phyloP scores from a whole-genome alignment of 23 red algal species.

The Gracilariopsis chorda region DNA sequence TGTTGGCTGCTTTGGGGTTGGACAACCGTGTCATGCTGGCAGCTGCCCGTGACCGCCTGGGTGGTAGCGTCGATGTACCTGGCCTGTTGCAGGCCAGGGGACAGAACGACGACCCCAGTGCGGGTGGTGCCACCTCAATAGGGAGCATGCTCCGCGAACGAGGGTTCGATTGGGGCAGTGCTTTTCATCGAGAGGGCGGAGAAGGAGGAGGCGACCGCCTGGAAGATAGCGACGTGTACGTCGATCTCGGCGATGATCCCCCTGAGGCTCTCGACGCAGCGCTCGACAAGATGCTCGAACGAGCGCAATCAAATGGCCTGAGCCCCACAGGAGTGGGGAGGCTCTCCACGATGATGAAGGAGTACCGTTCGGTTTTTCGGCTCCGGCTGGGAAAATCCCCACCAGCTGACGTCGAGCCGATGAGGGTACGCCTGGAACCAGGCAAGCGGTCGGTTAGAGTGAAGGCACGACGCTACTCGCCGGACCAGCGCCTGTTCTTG shows the following conservation, averaged over 20 bases:
- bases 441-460: neutral
- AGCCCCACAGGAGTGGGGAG: neutral
- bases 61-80: neutral
- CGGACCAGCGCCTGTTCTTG: neutral
- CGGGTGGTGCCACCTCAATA: no score
- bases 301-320: neutral
- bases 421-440: neutral
- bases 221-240: neutral
- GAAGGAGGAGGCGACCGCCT: neutral
- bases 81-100: no score
- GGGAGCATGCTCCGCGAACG: no score
- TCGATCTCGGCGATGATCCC: neutral
- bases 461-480: neutral
- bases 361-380: neutral
- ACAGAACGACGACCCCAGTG: no score
- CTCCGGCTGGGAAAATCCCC: neutral
- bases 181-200: neutral
- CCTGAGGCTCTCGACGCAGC: neutral
- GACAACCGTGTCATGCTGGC: neutral
- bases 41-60: neutral
- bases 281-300: neutral
- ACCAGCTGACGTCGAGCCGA: neutral
- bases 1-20: conserved; percentile 4
- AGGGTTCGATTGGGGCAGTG: no score
- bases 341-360: neutral